A percentile compares a stretch with the other conserved stretches of the same genome.
These are phyloP conservation scores for Mycena galericulata DNA, from an alignment of 768 basidiomycete genomes.

Conservation along the genomic window DNA sequence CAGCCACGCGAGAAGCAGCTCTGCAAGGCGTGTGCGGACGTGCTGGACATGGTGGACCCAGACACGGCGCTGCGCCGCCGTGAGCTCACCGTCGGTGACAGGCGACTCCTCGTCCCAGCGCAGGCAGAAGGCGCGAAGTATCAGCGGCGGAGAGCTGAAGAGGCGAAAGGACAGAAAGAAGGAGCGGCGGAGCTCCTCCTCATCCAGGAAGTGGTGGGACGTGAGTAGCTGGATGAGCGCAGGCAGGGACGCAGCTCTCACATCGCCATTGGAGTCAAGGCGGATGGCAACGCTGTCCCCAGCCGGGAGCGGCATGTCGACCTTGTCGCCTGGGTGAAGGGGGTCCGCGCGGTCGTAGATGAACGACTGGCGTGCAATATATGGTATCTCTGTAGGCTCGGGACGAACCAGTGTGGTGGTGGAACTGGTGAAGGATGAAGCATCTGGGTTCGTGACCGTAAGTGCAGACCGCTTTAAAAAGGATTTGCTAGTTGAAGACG, in stretches of 20 bases:
- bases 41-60: constrained; percentile 57
- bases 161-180: constrained; percentile 83
- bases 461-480: constrained; percentile 24
- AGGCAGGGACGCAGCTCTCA: constrained; percentile 50
- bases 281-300: constrained; percentile 39
- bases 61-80: constrained; percentile 48
- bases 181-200: constrained; percentile 58
- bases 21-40: constrained; percentile 69
- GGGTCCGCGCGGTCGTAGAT: constrained; percentile 44
- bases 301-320: constrained; percentile 43
- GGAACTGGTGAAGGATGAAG: constrained; percentile 12
- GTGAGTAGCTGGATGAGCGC: constrained; percentile 62
- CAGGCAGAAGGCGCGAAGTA: constrained; percentile 53
- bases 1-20: constrained; percentile 77
- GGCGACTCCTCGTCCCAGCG: constrained; percentile 61
- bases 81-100: constrained; percentile 32
- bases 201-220: constrained; percentile 50
- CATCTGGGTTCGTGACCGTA: constrained; percentile 11
- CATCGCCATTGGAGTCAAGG: constrained; percentile 39
- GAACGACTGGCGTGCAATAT: constrained; percentile 43
- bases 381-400: constrained; percentile 27
- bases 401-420: not conserved
- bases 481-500: not conserved
- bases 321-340: constrained; percentile 37
- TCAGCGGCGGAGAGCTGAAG: constrained; percentile 64